Percentiles rank a stretch among this genome's conserved stretches.
These are phyloP conservation scores for Suillus lakei DNA, from an alignment of 768 basidiomycete species.

Conservation along the genomic window DNA sequence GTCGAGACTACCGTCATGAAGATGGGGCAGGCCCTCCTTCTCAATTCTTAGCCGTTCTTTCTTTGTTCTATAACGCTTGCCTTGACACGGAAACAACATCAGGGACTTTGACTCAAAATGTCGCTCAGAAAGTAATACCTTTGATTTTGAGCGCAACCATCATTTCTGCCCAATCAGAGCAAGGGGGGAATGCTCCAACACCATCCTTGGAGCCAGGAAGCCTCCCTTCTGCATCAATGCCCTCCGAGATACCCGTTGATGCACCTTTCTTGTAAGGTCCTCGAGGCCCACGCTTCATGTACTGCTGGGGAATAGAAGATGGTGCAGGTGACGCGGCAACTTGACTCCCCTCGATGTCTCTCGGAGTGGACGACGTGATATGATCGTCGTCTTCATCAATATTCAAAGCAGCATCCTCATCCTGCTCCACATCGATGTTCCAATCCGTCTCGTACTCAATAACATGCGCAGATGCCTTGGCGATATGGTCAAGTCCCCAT, in stretches of 20 bases:
- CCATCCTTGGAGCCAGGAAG: conserved; percentile 82
- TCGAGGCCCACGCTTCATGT: conserved; percentile 48
- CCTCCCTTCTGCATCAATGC: conserved; percentile 70
- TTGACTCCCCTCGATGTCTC: conserved; percentile 50
- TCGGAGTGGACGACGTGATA: conserved; percentile 39
- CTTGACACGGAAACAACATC: conserved; percentile 36
- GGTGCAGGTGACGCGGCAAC: conserved; percentile 53
- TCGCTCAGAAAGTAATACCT: conserved; percentile 43
- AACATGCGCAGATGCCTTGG: conserved; percentile 70
- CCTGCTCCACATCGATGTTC: conserved; percentile 80
- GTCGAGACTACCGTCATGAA: conserved; percentile 79
- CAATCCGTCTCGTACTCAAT: conserved; percentile 85
- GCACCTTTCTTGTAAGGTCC: conserved; percentile 59
- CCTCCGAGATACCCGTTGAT: conserved; percentile 45
- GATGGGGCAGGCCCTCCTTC: conserved; percentile 71
- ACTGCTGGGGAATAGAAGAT: conserved; percentile 36
- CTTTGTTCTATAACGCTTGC: conserved; percentile 81
- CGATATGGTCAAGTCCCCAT: conserved; percentile 77
- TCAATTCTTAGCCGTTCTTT: conserved; percentile 81
- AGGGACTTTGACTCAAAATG: neutral
- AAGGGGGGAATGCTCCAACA: conserved; percentile 70
- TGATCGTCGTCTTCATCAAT: conserved; percentile 39
- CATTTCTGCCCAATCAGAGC: conserved; percentile 70
- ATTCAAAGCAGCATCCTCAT: conserved; percentile 45
- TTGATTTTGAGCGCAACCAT: conserved; percentile 79